Percentiles rank a stretch among this genome's conserved stretches.
phyloP scores from a whole-genome alignment of 495 filamentous ascomycete genomes.

The Aspergillus funiculosus region DNA sequence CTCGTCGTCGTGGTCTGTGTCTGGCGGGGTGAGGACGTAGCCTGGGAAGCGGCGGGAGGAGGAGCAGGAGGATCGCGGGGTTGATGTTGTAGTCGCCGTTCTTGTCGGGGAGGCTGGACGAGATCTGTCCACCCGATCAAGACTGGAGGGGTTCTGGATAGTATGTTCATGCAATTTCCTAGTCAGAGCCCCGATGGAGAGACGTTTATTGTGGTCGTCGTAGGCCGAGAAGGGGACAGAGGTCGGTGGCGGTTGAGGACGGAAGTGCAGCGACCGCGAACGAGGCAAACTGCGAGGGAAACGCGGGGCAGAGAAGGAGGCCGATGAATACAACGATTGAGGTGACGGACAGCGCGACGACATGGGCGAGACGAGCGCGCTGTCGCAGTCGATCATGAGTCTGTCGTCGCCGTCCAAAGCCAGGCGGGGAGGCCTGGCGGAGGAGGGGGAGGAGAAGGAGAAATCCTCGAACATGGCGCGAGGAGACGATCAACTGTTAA shows the following conservation, averaged over 20 bases:
- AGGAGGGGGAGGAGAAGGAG: conserved; percentile 41
- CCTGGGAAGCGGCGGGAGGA: conserved; percentile 20
- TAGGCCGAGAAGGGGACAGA: conserved; percentile 40
- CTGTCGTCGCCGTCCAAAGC: conserved; percentile 37
- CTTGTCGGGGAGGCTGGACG: conserved; percentile 12
- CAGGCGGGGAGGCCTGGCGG: conserved; percentile 27
- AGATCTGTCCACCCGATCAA: conserved; percentile 2
- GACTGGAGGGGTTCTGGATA: conserved; percentile 23
- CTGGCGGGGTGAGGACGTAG: conserved; percentile 40
- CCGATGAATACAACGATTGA: too few species aligned
- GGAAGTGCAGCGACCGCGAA: conserved; percentile 33
- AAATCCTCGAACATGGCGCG: conserved; percentile 45
- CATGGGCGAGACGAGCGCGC: conserved; percentile 37
- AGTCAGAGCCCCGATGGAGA: conserved; percentile 42
- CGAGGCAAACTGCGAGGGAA: conserved; percentile 31
- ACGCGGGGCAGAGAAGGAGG: conserved; percentile 26
- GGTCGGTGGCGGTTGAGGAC: conserved; percentile 36
- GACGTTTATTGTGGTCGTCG: conserved; percentile 33
- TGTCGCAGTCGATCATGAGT: conserved; percentile 37
- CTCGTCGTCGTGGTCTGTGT: conserved; percentile 42
- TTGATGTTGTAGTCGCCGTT: conserved; percentile 6
- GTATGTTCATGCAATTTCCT: conserved; percentile 45
- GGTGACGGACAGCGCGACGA: conserved; percentile 46
- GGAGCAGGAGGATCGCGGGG: conserved; percentile 13
- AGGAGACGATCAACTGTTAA: too few species aligned